Base-by-base conservation (phyloP, 164 flowering plant genomes). In the Echeveria elegans region DNA sequence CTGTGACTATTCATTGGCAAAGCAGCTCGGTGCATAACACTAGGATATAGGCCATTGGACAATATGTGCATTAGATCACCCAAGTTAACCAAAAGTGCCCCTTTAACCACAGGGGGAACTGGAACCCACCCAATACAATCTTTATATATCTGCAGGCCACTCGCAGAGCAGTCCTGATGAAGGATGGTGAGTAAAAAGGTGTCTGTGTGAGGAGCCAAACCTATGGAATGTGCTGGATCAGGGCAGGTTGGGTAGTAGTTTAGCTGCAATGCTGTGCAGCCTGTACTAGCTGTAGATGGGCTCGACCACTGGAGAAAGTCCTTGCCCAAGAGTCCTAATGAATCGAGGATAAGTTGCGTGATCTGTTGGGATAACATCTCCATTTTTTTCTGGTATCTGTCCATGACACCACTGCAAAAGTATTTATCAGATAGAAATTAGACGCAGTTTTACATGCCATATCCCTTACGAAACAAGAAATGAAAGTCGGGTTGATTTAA, bases 181-280 rank as follows among this genome's bases (percentile, higher is more conserved):
- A 86, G 70, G 29, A 88, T 61, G 6, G 93, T 88, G 52, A 88
- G 48, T n/a, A 86, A 73, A 24, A 77, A 61, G 0, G 93, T 71
- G 72, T 88, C 93, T 1, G 90, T 88, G 71, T 88, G 93, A 0
- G 86, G 82, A 8, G 84, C 86, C 3, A 86, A 74, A 5, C 94
- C 94, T 78, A 88, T 72, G 67, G 85, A 85, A 18, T 66, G 78
- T 19, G 31, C 68, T 5, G 90, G 90, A 68, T 84, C 78, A 0
- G 93, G 93, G 52, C 90, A 88, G 1, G 71, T 6, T 0, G 93
- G 93, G 66, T 84, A 88, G 0, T 81, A 77, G 72, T 88, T 86
- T 5, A 88, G 79, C 56, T 88, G 90, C 15, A 86, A 58, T 15
- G 81, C 82, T 0, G 83, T 66, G 53, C 59, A 40, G 10, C 5